Evolutionary conservation across 139 green algal species (phyloP).

Genomic region (Chlamydomonas applanata): DNA sequence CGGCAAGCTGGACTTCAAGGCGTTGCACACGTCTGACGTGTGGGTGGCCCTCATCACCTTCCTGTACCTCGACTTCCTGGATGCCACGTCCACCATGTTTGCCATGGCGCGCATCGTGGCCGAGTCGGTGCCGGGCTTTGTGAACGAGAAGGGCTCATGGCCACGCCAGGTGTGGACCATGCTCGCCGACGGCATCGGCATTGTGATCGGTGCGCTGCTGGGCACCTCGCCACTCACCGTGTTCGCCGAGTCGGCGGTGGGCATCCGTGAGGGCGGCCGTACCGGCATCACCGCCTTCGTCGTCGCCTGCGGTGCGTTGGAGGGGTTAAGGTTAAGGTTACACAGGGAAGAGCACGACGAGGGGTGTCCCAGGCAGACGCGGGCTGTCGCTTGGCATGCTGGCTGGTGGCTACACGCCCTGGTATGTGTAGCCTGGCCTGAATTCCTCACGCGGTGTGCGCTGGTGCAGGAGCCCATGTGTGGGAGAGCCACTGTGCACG

Average conservation of each 20-base stretch:
- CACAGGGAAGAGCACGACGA: too few relatives aligned
- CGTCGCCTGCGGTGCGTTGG: constrained; percentile 4
- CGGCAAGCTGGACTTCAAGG: constrained; percentile 25
- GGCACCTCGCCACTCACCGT: constrained; percentile 73
- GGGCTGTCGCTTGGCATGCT: too few relatives aligned
- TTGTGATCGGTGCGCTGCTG: constrained; percentile 67
- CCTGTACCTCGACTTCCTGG: constrained; percentile 80
- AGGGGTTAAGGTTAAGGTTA: too few relatives aligned
- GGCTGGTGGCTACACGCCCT: too few relatives aligned
- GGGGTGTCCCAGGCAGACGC: too few relatives aligned
- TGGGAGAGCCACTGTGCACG: too few relatives aligned
- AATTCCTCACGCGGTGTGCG: too few relatives aligned
- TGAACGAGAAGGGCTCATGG: constrained; percentile 54
- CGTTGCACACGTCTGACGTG: constrained; percentile 6
- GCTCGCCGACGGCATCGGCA: constrained; percentile 63
- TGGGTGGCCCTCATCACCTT: constrained; percentile 35
- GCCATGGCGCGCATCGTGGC: constrained; percentile 75
- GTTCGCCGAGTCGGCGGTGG: constrained; percentile 54
- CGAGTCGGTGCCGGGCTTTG: constrained; percentile 54
- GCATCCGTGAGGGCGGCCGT: constrained; percentile 50
- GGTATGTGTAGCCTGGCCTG: too few relatives aligned
- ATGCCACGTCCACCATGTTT: constrained; percentile 69
- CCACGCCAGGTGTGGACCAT: constrained; percentile 61
- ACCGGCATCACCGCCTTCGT: constrained; percentile 39
- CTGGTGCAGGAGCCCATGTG: too few relatives aligned